Base-by-base conservation (phyloP, 208 protist species). In the Trypanosoma cruzi region DNA sequence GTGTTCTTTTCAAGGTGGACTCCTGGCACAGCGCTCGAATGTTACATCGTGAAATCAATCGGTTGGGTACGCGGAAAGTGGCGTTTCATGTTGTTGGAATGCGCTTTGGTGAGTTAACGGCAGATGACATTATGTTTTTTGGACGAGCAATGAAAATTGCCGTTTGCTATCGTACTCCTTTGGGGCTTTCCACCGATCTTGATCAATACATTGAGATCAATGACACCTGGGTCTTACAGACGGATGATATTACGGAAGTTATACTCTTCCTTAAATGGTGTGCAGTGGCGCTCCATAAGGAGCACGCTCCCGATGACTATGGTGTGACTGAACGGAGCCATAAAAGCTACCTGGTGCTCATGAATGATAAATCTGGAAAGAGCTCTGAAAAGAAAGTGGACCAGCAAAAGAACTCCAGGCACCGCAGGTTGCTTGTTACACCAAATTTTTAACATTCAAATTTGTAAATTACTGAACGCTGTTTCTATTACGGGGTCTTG, bases 1-100 rank as follows among this genome's bases (percentile, higher is more conserved):
- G 89, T 52, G 82, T 96, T 58, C 77, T 96, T 52, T 76, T 96
- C 24, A 95, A 95, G 60, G 92, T 96, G 40, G 92, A 96, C 72
- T 86, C 81, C 29, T 96, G 89, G 85, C 89, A 96, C 69, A 93
- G 79, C 20, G 89, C 84, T 32, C 82, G 92, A 46, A 85, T 96
- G 83, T 74, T 96, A 10, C 55, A 68, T 52, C 84, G 92, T 36
- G 87, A 95, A 59, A 55, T 87, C n/a, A 55, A 65, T 16, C 80
- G 86, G 0, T 74, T 88, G 20, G 87, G 86, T 16, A 96, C 92
- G 22, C 65, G 78, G 16, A 85, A 86, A 37, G 79, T 96, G 1
- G 68, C 65, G 36, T 90, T 95, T 77, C 74, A 90, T 53, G 86
- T 90, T 20, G 66, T 96, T 13, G 87, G 89, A 54, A 79, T 86